Evolutionary conservation across 129 eudicot genomes (phyloP).

Genomic region (Mikania micrantha): DNA sequence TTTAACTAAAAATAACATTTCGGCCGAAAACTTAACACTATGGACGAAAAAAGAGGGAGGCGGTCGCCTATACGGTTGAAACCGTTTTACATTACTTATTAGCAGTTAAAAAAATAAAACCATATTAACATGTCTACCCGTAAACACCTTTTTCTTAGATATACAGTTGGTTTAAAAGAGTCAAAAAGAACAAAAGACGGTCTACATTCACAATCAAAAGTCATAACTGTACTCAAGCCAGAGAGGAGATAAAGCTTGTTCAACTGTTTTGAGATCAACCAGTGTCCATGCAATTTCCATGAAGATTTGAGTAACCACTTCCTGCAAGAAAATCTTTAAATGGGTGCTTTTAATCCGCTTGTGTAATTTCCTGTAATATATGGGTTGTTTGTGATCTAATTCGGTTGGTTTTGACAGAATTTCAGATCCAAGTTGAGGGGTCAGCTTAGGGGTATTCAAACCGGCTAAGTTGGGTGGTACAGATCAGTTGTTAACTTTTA

Average conservation of each 20-base stretch:
- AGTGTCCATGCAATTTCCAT: not conserved
- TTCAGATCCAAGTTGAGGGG: not conserved
- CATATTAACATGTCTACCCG: not conserved
- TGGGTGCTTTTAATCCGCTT: not conserved
- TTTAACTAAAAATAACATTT: too few relatives aligned
- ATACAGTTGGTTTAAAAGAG: not conserved
- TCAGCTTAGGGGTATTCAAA: too few relatives aligned
- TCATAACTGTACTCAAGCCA: conserved; percentile 9
- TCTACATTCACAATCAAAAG: conserved; percentile 4
- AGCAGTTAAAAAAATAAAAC: not conserved
- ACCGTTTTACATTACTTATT: too few relatives aligned
- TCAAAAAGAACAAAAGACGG: not conserved
- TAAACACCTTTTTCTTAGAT: not conserved
- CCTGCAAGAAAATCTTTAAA: not conserved
- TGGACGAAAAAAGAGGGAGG: too few relatives aligned
- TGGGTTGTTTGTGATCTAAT: not conserved
- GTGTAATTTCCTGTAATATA: too few relatives aligned
- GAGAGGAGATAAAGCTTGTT: not conserved
- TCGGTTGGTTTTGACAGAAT: not conserved
- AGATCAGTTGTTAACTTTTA: not conserved
- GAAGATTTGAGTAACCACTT: not conserved
- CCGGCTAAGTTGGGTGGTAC: not conserved
- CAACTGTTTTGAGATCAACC: conserved; percentile 9
- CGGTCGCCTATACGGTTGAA: too few relatives aligned
- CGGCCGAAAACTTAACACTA: too few relatives aligned